phyloP scores from a whole-genome alignment of 2,329 filamentous ascomycete species.

The Fusarium sp. region DNA sequence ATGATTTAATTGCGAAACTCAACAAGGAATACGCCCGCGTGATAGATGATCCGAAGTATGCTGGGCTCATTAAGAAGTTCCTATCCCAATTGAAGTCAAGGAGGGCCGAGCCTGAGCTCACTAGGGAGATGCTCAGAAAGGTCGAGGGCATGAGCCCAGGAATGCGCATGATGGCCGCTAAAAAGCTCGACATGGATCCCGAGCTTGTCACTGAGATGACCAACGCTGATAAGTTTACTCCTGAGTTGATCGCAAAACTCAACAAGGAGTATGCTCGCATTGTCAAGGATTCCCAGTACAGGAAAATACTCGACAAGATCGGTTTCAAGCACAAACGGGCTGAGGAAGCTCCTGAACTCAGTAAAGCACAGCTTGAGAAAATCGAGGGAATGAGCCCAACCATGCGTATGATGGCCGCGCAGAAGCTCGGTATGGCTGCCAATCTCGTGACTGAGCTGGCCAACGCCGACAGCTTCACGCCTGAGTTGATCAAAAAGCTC shows the following conservation, averaged over 20 bases:
- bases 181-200: neutral
- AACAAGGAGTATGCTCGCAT: neutral
- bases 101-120: neutral
- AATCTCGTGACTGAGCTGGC: neutral
- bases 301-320: neutral
- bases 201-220: neutral
- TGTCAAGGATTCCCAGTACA: neutral
- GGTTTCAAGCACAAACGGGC: neutral
- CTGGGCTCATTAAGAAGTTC: neutral
- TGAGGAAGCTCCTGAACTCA: neutral
- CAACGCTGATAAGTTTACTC: neutral
- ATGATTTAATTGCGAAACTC: neutral
- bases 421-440: neutral
- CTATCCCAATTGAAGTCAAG: neutral
- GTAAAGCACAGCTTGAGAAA: neutral
- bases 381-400: neutral
- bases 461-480: neutral
- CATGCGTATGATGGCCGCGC: neutral
- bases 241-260: neutral
- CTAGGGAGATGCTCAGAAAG: neutral
- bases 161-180: neutral
- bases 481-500: slow-evolving; percentile 2
- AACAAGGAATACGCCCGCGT: neutral
- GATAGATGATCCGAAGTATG: neutral
- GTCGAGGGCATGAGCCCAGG: neutral